These are phyloP conservation scores for Sporothrix variecibatus DNA, from an alignment of 2,329 filamentous ascomycete genomes.

Conservation along the genomic window DNA sequence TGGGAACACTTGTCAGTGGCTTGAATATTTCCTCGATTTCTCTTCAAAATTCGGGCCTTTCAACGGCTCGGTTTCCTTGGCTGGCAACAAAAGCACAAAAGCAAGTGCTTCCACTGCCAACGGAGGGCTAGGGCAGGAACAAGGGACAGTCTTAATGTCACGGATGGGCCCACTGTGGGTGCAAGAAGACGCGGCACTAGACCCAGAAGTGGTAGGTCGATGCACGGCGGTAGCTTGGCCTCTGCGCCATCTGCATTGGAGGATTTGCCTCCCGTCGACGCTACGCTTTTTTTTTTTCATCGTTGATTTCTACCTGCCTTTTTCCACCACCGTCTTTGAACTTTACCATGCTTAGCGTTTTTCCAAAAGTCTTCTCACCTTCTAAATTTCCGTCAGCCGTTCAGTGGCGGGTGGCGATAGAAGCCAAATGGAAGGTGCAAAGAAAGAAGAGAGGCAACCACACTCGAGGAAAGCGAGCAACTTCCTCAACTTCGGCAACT, in stretches of 20 bases:
- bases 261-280: conserved; percentile 17
- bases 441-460: neutral
- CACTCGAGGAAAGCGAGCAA: neutral
- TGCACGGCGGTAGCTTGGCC: conserved; percentile 20
- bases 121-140: neutral
- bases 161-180: neutral
- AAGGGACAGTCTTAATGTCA: neutral
- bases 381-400: neutral
- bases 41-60: conserved; percentile 16
- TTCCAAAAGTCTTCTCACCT: neutral
- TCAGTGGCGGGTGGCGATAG: conserved; percentile 22
- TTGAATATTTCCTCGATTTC: neutral
- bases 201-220: conserved; percentile 24
- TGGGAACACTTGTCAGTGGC: neutral
- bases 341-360: neutral
- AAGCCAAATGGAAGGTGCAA: conserved; percentile 22
- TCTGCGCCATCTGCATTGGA: conserved; percentile 18
- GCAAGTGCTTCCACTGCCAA: neutral
- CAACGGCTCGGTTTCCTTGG: neutral
- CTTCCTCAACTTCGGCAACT: neutral
- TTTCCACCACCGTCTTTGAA: conserved; percentile 18
- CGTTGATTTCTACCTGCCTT: neutral
- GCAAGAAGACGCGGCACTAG: conserved; percentile 2
- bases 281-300: neutral
- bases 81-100: neutral